These are phyloP conservation scores for Trichoderma asperellum DNA, from an alignment of 2,329 filamentous ascomycete species.

Conservation along the genomic window DNA sequence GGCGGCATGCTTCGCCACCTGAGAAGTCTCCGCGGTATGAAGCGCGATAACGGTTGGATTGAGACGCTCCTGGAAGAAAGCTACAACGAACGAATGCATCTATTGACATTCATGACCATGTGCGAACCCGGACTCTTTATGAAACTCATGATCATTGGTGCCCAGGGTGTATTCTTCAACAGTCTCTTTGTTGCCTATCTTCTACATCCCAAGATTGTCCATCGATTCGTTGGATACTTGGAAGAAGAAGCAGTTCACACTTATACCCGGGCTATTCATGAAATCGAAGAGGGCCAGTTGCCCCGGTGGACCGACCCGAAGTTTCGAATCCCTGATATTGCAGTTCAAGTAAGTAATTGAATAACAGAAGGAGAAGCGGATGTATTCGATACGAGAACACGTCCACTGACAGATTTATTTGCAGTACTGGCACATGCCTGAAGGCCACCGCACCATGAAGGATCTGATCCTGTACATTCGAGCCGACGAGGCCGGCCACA, in stretches of 20 bases:
- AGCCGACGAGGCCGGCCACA: slow-evolving; percentile 85
- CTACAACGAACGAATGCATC: slow-evolving; percentile 93
- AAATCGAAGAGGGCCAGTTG: slow-evolving; percentile 82
- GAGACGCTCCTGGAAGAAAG: slow-evolving; percentile 88
- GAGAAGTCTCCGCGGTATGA: slow-evolving; percentile 79
- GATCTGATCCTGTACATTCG: slow-evolving; percentile 88
- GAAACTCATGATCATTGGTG: slow-evolving; percentile 86
- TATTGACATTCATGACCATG: slow-evolving; percentile 91
- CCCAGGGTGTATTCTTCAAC: slow-evolving; percentile 97
- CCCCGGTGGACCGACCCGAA: slow-evolving; percentile 75
- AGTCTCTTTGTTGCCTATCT: slow-evolving; percentile 88
- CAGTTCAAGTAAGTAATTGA: slow-evolving; percentile 57
- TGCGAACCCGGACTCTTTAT: slow-evolving; percentile 77
- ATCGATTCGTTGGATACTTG: slow-evolving; percentile 94
- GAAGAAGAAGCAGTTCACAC: slow-evolving; percentile 97
- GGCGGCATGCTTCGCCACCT: slow-evolving; percentile 92
- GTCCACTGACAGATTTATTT: not conserved
- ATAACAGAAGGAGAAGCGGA: not conserved
- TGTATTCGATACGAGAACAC: not conserved
- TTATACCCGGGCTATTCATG: slow-evolving; percentile 85
- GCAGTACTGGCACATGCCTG: slow-evolving; percentile 90
- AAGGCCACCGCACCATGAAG: slow-evolving; percentile 78
- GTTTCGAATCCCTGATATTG: slow-evolving; percentile 83
- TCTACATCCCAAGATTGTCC: slow-evolving; percentile 81
- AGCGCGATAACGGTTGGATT: slow-evolving; percentile 96